Evolutionary conservation across 305 asterid genomes (phyloP).

Genomic region (Rubia balearica): DNA sequence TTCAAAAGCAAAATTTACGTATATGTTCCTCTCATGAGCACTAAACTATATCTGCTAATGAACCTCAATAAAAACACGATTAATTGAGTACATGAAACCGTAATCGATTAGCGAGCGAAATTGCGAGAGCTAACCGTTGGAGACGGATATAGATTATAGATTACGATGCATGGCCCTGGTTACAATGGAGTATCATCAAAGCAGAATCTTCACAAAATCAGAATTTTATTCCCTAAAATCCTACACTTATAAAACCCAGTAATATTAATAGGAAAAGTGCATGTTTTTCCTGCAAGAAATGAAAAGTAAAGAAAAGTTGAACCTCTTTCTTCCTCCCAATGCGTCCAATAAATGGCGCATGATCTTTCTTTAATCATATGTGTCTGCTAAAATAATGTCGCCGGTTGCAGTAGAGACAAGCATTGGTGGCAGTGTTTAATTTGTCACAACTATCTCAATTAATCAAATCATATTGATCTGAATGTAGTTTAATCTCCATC

Average conservation of each 20-base stretch:
- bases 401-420: slow-evolving; percentile 17
- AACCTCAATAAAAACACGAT: neutral
- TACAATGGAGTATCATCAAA: slow-evolving; percentile 35
- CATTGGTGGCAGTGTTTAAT: neutral
- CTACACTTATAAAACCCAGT: slow-evolving; percentile 34
- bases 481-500: neutral
- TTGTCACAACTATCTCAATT: neutral
- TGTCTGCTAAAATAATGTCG: slow-evolving; percentile 5
- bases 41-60: neutral
- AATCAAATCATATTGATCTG: neutral
- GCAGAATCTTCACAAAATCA: slow-evolving; percentile 31
- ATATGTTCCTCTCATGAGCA: neutral
- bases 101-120: neutral
- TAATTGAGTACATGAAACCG: neutral
- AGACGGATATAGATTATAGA: slow-evolving; percentile 20
- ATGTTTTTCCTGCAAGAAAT: slow-evolving; percentile 15
- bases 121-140: slow-evolving; percentile 29
- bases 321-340: slow-evolving; percentile 10
- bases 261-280: slow-evolving; percentile 12
- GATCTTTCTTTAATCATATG: slow-evolving; percentile 21
- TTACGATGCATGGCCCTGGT: slow-evolving; percentile 31
- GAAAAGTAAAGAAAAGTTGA: neutral
- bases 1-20: neutral
- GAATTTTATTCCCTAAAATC: slow-evolving; percentile 32
- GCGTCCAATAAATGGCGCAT: slow-evolving; percentile 29